phyloP scores from a whole-genome alignment of 495 filamentous ascomycete species.

The Chaetomidium leptoderma region DNA sequence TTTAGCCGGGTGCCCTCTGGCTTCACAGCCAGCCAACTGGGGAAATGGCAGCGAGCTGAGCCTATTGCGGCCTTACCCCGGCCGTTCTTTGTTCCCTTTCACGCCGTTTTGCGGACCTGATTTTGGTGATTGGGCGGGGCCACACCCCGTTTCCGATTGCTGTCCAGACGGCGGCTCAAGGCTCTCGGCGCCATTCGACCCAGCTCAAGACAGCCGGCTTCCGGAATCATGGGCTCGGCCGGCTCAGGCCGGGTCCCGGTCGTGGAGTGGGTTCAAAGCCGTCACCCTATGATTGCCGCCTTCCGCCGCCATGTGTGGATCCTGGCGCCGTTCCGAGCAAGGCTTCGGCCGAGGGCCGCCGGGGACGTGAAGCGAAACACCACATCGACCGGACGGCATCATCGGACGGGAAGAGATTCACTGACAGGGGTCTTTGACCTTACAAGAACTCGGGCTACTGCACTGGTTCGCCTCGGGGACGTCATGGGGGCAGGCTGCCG shows the following conservation, averaged over 20 bases:
- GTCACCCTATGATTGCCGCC: background rate
- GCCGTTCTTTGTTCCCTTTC: constrained; percentile 25
- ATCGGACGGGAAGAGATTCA: too few relatives aligned
- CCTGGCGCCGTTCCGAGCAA: too few relatives aligned
- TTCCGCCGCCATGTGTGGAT: too few relatives aligned
- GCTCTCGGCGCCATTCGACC: background rate
- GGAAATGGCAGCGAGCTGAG: constrained; percentile 7
- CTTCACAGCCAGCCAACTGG: background rate
- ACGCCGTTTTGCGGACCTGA: constrained; percentile 3
- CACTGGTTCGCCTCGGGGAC: too few relatives aligned
- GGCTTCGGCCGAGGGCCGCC: too few relatives aligned
- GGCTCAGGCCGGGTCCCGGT: background rate
- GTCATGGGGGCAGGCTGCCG: too few relatives aligned
- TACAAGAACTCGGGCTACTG: too few relatives aligned
- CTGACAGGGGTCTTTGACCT: too few relatives aligned
- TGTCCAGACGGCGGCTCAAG: background rate
- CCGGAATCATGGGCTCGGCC: constrained; percentile 16
- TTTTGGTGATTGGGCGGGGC: background rate
- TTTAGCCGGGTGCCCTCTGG: constrained; percentile 24
- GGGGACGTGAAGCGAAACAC: too few relatives aligned
- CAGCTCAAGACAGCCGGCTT: constrained; percentile 6
- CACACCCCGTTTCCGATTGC: background rate
- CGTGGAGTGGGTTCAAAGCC: constrained; percentile 10
- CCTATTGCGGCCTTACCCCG: constrained; percentile 36
- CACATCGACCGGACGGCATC: too few relatives aligned